Base-by-base conservation (phyloP, 2,329 filamentous ascomycete genomes). In the Apiospora rasikravindrae region DNA sequence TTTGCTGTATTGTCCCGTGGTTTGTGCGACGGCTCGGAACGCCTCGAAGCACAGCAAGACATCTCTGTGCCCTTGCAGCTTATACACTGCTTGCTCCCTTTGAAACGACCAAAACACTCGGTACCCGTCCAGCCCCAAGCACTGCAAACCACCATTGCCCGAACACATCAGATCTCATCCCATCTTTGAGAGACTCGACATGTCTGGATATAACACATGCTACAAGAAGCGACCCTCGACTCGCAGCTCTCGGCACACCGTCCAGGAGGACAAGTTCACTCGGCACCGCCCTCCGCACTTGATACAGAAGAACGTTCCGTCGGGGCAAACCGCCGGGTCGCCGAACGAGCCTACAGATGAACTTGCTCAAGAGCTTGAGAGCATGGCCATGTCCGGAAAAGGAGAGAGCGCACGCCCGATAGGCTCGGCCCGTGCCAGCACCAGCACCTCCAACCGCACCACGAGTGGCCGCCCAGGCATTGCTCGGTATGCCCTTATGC, bases 271-370 rank as follows among this genome's bases (percentile, higher is more conserved):
- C 57, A 33, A 72, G 44, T 74, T 69, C 45, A 77, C 75, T 19
- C 42, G 69, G 11, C 1, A 70, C 5, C 75, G 75, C 7, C 77
- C 76, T 1, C 77, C 76, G 4, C 68, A 76, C 49, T 72, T 76
- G 5, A 77, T 75, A 64, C 37, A 70, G 57, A 70, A 47, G 16
- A 77, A 78, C 71, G 71, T 77, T 66, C 61, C 74, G 16, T 75
- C 75, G 3, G 67, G 73, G 13, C 73, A 73, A 29, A 68, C 69
- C 22, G 40, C 24, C 45, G 75, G 74, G 8, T 69, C 71, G 1
- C 24, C 44, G 16, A 70, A 67, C 29, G 67, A 47, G 11, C 51
- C n/a, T n/a, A 33, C n/a, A 14, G 68, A 42, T 42, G 53, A 24
- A 4, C 42, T 40, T 2, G 22, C 64, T 16, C n/a, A 61, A 14